phyloP scores from a whole-genome alignment of 2,329 filamentous ascomycete species.

The Fusarium sacchari region DNA sequence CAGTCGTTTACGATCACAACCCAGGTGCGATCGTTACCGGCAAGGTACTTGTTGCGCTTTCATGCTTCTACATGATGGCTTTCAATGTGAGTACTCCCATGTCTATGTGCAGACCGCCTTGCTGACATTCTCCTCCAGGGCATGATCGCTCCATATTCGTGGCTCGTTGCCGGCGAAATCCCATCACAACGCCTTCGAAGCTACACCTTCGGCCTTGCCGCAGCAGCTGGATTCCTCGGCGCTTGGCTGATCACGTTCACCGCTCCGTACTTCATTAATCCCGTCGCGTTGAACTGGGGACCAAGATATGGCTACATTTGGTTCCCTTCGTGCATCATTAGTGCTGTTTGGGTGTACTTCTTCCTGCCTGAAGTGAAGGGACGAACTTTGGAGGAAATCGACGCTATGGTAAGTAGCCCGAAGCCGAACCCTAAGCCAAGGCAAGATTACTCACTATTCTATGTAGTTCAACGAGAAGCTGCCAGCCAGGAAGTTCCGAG shows the following conservation, averaged over 20 bases:
- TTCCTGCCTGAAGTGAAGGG: slow-evolving; percentile 36
- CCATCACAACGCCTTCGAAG: slow-evolving; percentile 40
- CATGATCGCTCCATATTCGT: slow-evolving; percentile 40
- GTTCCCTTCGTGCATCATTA: slow-evolving; percentile 37
- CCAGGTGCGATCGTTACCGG: slow-evolving; percentile 27
- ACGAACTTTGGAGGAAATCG: slow-evolving; percentile 36
- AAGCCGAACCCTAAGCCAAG: fast-evolving
- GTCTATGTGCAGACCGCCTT: not conserved
- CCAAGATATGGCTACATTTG: slow-evolving; percentile 40
- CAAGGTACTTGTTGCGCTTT: slow-evolving; percentile 35
- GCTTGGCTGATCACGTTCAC: slow-evolving; percentile 41
- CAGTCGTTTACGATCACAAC: slow-evolving; percentile 26
- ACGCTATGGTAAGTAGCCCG: slow-evolving; percentile 24
- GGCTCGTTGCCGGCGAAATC: slow-evolving; percentile 37
- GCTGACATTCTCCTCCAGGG: not conserved
- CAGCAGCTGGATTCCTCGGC: slow-evolving; percentile 30
- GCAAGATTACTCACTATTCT: not conserved
- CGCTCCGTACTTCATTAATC: slow-evolving; percentile 39
- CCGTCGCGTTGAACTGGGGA: slow-evolving; percentile 36
- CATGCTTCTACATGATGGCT: slow-evolving; percentile 36
- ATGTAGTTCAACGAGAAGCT: slow-evolving; percentile 26
- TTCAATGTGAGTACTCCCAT: slow-evolving; percentile 24
- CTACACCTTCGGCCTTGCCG: slow-evolving; percentile 36
- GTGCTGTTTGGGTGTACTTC: slow-evolving; percentile 35
- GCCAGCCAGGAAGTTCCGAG: slow-evolving; percentile 29